Base-by-base conservation (phyloP, 768 basidiomycete genomes). In the Sarcodon aspratus region DNA sequence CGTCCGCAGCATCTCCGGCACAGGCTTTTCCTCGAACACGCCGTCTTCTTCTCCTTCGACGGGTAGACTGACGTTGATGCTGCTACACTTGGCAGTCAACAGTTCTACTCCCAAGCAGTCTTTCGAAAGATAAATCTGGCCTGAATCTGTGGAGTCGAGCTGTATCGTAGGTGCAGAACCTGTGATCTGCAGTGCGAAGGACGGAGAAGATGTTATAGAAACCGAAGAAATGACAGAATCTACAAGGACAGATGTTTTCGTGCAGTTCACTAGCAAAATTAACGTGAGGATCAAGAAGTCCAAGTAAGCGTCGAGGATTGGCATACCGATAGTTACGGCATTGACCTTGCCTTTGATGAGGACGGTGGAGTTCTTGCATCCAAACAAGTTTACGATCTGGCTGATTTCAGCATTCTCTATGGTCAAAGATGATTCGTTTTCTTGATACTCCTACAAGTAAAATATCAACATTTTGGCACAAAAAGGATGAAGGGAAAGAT, bases 1-100 rank as follows among this genome's bases (percentile, higher is more conserved):
- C 15, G 88, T 89, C 73, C 79, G 90, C 65, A 99, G 72, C 89
- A 96, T 98, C 68, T 99, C 96, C 0, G 96, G 95, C 15, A 99
- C 70, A 1, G 95, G 75, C 54, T 82, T 80, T 64, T 99, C 96
- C 52, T 78, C 77, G 57, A 93, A 97, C 42, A 94, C 72, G 6
- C 93, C 95, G 9, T 95, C 91, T 62, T 96, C 92, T 54, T 92
- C 91, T 13, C 80, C 89, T 55, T 81, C 80, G 1, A 85, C 80
- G 0, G 92, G 93, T 17, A 97, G 60, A 55, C 79, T 88, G 54
- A 99, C 72, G 66, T 98, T 99, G 65, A 99, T 86, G 33, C 81
- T 74, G 58, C 87, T 91, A 65, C 90, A 94, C 66, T 98, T 97
- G 46, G 91, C 85, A 0, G 93, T 95, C 31, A 88, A 89, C 57